A percentile compares a stretch with the other conserved stretches of the same genome.
Evolutionary conservation across 2,329 filamentous ascomycete species (phyloP).

Genomic region (Pyricularia grisea): DNA sequence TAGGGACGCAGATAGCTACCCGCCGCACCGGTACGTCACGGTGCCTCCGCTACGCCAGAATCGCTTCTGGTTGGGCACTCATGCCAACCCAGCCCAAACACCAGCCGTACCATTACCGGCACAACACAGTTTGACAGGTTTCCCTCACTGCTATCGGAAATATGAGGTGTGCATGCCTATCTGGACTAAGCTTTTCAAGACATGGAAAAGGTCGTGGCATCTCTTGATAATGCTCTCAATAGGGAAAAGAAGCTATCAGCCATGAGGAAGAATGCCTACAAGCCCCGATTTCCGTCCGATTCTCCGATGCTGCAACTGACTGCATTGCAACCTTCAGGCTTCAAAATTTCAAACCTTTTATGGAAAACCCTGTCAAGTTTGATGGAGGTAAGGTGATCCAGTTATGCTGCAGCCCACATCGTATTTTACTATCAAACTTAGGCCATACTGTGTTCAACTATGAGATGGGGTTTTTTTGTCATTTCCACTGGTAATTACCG

Average conservation of each 20-base stretch:
- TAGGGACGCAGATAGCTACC: neutral
- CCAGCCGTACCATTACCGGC: neutral
- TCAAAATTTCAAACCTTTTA: too few relatives aligned
- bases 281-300: neutral
- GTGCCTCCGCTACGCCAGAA: neutral
- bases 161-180: neutral
- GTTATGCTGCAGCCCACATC: neutral
- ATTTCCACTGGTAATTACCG: neutral
- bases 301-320: neutral
- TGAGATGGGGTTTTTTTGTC: neutral
- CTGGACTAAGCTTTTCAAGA: neutral
- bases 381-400: neutral
- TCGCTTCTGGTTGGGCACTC: neutral
- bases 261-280: neutral
- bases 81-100: neutral
- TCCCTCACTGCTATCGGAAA: neutral
- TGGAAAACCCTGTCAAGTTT: neutral
- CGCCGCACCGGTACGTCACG: neutral
- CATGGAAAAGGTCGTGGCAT: neutral
- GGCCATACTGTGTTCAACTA: neutral
- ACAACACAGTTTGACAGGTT: neutral
- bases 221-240: neutral
- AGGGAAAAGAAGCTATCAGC: neutral
- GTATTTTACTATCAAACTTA: neutral
- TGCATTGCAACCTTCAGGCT: neutral